Base-by-base conservation (phyloP, 106 monocot genomes). In the Allium cepa region DNA sequence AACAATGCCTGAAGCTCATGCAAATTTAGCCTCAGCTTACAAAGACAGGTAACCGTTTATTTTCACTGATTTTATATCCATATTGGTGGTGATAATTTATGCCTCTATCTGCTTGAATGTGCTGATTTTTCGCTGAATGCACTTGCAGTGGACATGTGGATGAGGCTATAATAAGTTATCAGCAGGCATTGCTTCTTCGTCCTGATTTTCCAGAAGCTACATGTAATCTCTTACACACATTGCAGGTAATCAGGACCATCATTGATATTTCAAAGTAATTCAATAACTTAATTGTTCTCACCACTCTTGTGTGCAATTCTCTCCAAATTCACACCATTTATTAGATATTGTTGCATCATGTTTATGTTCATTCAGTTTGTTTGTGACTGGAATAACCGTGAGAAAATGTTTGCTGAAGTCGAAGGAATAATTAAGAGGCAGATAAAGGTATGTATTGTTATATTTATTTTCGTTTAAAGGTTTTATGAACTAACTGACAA, bases 1-100 rank as follows among this genome's bases (percentile, higher is more conserved):
- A 56, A 84, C 75, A 68, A 96, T 96, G 96, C 86, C 96, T 64
- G 96, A 96, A 84, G 92, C 96, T 59, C 96, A 96, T 86, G 96
- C 96, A 76, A 92, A 96, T 73, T 72, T 96, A 59, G 96, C 96
- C 65, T 96, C 96, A 62, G 96, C 92, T 64, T 96, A 96, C 57
- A 96, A 96, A 61, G 96, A 96, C 63, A 96, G 86, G 96, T 96
- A 73, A 46, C 18, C 6, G 17, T 2, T 73, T 70, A 57, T 57
- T 11, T 53, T 53, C 49, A 15, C 36, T 36, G 36, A 36, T 50
- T 46, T 10, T 50, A 26, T 50, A 51, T 57, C n/a, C 47, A 64
- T 14, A 11, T 22, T 46, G 22, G 11, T 22, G 5, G 66, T 26
- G 10, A 8, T 28, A n/a, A 4, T 22, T 4, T 8, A 65, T 16